Conservation (phyloP, 805 yeast species). For the Lachancea sp. region DNA sequence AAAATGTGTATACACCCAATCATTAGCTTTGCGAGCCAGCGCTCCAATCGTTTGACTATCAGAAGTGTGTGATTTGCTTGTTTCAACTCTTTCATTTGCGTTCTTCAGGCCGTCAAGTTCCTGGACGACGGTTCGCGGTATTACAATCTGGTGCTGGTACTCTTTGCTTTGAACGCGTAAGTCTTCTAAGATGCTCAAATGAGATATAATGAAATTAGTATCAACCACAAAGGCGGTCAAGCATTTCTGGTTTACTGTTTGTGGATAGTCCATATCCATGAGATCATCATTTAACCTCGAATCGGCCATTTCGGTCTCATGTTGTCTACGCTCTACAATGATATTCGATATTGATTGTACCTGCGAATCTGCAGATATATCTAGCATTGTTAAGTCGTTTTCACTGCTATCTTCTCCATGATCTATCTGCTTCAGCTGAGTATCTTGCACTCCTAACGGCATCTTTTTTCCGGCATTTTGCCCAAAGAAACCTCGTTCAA, state of each 20-base stretch:
- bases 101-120: constrained; percentile 83
- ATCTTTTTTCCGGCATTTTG: constrained; percentile 10
- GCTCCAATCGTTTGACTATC: constrained; percentile 38
- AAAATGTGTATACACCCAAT: constrained; percentile 63
- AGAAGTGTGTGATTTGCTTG: neutral
- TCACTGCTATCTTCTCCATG: neutral
- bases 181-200: constrained; percentile 51
- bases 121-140: constrained; percentile 63
- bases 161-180: constrained; percentile 37
- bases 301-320: neutral
- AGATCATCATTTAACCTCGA: constrained; percentile 2
- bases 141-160: constrained; percentile 47
- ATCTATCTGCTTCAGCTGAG: too few species aligned
- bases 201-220: constrained; percentile 75
- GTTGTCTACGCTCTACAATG: constrained; percentile 27
- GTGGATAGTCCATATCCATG: constrained; percentile 7
- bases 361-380: constrained; percentile 35
- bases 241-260: neutral
- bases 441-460: neutral
- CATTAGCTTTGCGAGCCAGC: constrained; percentile 65
- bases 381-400: constrained; percentile 35
- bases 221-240: constrained; percentile 56
- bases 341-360: constrained; percentile 37
- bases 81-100: constrained; percentile 21
- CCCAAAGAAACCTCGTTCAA: constrained; percentile 9